phyloP scores from a whole-genome alignment of 2,329 filamentous ascomycete genomes.

The Ophiosphaerella narmari region DNA sequence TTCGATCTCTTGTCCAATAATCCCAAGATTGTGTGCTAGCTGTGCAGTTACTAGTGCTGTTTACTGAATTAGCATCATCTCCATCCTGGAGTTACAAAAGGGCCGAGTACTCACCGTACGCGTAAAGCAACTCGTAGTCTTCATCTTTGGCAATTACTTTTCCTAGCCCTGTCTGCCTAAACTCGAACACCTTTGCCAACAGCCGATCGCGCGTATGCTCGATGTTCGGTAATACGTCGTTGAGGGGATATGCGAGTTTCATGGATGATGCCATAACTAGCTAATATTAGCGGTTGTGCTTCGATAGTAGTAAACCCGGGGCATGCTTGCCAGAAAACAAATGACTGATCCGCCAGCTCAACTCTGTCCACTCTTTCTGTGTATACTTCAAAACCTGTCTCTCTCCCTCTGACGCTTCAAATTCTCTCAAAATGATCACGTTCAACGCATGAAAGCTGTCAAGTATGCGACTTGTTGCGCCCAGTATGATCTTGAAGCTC shows the following conservation, averaged over 20 bases:
- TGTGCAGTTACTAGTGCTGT: constrained; percentile 66
- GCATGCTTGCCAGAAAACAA: constrained; percentile 63
- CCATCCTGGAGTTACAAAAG: neutral
- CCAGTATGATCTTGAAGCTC: constrained; percentile 74
- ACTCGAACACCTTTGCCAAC: constrained; percentile 85
- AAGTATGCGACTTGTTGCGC: constrained; percentile 80
- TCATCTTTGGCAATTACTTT: constrained; percentile 64
- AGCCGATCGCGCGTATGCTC: constrained; percentile 79
- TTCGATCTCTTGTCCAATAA: constrained; percentile 61
- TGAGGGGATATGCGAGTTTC: constrained; percentile 92
- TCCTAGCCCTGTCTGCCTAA: constrained; percentile 69
- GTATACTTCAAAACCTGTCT: constrained; percentile 80
- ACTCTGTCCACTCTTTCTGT: constrained; percentile 73
- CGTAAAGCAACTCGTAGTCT: constrained; percentile 91
- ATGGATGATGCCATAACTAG: constrained; percentile 85
- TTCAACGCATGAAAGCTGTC: constrained; percentile 98
- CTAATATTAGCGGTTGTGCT: constrained; percentile 13
- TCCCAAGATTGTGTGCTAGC: constrained; percentile 59
- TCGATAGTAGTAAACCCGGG: neutral
- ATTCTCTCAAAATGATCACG: constrained; percentile 81
- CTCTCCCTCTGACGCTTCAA: constrained; percentile 77
- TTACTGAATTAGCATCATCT: constrained; percentile 8
- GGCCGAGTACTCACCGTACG: constrained; percentile 66
- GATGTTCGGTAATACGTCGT: constrained; percentile 84
- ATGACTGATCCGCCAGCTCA: constrained; percentile 90